Evolutionary conservation across 2,329 filamentous ascomycete species (phyloP).

Genomic region (Fusarium globosum): DNA sequence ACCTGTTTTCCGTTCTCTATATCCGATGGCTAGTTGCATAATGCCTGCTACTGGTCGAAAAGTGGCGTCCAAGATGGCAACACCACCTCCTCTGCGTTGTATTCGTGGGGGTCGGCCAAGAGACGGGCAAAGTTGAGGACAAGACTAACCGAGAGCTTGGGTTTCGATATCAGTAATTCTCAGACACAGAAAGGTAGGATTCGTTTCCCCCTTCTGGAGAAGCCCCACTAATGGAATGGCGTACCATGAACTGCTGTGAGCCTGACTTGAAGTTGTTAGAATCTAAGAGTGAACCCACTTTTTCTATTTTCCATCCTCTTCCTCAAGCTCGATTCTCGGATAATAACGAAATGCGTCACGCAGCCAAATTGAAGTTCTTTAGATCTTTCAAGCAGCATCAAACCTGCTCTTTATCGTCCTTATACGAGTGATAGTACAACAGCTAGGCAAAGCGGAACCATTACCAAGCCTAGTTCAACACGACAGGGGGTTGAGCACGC

Average conservation of each 20-base stretch:
- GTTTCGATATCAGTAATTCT: background rate
- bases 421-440: background rate
- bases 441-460: background rate
- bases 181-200: background rate
- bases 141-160: background rate
- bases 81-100: background rate
- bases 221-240: background rate
- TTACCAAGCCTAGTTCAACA: background rate
- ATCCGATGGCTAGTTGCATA: background rate
- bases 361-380: background rate
- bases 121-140: background rate
- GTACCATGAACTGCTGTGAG: background rate
- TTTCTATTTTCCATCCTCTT: background rate
- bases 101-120: background rate
- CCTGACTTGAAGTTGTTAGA: background rate
- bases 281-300: background rate
- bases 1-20: background rate
- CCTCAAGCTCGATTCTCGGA: background rate
- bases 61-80: background rate
- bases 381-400: background rate
- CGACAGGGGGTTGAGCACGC: background rate
- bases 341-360: background rate
- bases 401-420: background rate
- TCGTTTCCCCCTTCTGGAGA: background rate
- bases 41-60: accelerated